Conservation (phyloP, 75 land plant species). For the Cunninghamia lanceolata region DNA sequence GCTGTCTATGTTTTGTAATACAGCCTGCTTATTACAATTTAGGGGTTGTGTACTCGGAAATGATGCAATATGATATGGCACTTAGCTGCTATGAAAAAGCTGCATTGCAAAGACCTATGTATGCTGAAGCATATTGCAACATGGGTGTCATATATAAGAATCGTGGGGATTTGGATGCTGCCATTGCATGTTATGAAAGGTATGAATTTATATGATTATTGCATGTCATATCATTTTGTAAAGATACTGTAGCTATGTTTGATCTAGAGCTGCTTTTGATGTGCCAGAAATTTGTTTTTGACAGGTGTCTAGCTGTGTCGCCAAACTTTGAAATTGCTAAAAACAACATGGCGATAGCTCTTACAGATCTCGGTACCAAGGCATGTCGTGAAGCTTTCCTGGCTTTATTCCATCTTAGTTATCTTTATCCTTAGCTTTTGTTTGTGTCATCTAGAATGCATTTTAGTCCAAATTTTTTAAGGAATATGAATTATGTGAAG, state of each 20-base stretch:
- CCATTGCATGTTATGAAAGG: conserved; percentile 99
- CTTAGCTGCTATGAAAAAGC: conserved; percentile 96
- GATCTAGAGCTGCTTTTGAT: conserved; percentile 13
- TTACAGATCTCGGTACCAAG: conserved; percentile 97
- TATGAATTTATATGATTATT: conserved; percentile 12
- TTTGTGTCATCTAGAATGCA: not conserved
- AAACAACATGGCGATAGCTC: conserved; percentile 99
- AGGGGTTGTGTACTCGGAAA: conserved; percentile 98
- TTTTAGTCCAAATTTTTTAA: not conserved
- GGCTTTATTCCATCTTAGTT: not conserved
- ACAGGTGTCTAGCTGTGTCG: conserved; percentile 92
- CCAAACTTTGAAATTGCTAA: conserved; percentile 99
- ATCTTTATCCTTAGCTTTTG: not conserved
- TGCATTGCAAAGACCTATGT: conserved; percentile 92
- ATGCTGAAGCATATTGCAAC: conserved; percentile 99
- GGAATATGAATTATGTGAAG: not conserved
- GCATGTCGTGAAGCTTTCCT: conserved; percentile 25
- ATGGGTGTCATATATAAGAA: conserved; percentile 99
- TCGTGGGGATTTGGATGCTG: conserved; percentile 90
- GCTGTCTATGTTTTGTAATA: conserved; percentile 11
- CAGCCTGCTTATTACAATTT: conserved; percentile 99
- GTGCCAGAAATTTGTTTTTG: not conserved
- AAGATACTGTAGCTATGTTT: not conserved
- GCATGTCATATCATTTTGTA: not conserved
- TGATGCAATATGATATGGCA: conserved; percentile 96